Conservation (phyloP, 345 rosid genomes). For the Limnanthes douglasii region DNA sequence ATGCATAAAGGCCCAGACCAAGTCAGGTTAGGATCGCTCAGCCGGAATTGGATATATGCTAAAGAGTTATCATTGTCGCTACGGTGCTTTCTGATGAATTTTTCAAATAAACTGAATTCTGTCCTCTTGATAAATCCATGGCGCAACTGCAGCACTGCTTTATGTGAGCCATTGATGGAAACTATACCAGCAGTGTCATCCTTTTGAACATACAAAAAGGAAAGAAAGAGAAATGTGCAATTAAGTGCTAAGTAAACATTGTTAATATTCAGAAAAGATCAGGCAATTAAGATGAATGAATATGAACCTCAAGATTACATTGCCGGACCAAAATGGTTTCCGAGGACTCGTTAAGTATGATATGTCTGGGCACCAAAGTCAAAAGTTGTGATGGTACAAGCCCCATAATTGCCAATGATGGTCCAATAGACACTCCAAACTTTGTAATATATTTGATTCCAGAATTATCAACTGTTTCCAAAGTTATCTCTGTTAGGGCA, state of each 20-base stretch:
- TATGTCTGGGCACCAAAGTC: slow-evolving; percentile 63
- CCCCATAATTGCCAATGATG: slow-evolving; percentile 26
- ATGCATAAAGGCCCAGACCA: slow-evolving; percentile 97
- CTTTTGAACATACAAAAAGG: slow-evolving; percentile 21
- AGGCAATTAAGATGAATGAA: slow-evolving; percentile 1
- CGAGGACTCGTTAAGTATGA: slow-evolving; percentile 54
- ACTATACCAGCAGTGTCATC: slow-evolving; percentile 41
- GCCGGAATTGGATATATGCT: slow-evolving; percentile 49
- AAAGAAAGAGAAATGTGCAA: slow-evolving; percentile 7
- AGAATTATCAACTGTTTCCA: slow-evolving; percentile 40
- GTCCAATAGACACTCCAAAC: slow-evolving; percentile 65
- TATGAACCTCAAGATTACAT: slow-evolving; percentile 58
- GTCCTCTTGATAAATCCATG: slow-evolving; percentile 28
- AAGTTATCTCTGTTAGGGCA: slow-evolving; percentile 69
- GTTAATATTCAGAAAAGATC: slow-evolving; percentile 6
- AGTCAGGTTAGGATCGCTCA: slow-evolving; percentile 33
- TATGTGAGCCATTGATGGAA: slow-evolving; percentile 39
- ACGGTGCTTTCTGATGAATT: slow-evolving; percentile 66
- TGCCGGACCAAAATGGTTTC: slow-evolving; percentile 59
- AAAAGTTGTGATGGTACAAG: slow-evolving; percentile 46
- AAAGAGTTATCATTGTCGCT: slow-evolving; percentile 30
- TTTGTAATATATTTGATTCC: slow-evolving; percentile 38
- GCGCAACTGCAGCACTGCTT: slow-evolving; percentile 33
- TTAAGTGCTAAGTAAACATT: slow-evolving; percentile 1
- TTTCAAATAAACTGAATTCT: slow-evolving; percentile 67